Base-by-base conservation (phyloP, 2,329 filamentous ascomycete species). In the Colletotrichum brevisporum region DNA sequence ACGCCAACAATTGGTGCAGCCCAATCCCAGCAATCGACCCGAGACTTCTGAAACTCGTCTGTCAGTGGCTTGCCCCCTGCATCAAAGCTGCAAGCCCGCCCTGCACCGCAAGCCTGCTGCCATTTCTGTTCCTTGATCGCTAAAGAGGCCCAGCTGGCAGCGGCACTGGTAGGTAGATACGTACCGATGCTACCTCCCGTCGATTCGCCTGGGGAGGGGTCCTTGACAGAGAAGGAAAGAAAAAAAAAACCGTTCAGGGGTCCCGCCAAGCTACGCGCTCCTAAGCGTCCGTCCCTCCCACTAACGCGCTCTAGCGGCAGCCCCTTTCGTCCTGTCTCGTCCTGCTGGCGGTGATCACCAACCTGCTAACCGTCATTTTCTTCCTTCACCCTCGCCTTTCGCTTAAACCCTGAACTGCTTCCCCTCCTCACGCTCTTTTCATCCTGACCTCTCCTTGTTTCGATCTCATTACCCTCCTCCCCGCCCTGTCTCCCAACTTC, bases 21-120 rank as follows among this genome's bases (percentile, higher is more conserved):
- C 67, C 62, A 69, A 67, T 69, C 67, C 63, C 63, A 69, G 51
- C 56, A 61, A 21, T 56, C 51, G 62, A 56, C 63, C 56, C 62
- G 67, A 45, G 62, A 53, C 43, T 47, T 67, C 55, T 69, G 67
- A 66, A 69, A 69, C 63, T 67, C 67, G 67, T 26, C 54, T 67
- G 62, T 57, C 55, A 61, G 62, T 67, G 67, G 67, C 67, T 69
- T 69, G 50, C 52, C 67, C 67, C 67, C 67, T 69, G 67, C 67
- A 67, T 69, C 62, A 67, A 67, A 69, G 36, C 67, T 63, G 47
- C 43, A 52, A 64, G 43, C 59, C 59, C 27, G 59, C 54, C 64
- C 60, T 56, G 59, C 45, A 63, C 31, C 52, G 21, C 56, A 56
- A 43, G 55, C 55, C 56, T 60, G 31, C 4, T 36, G 56, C 63